Evolutionary conservation across 2,329 filamentous ascomycete species (phyloP).

Genomic region (Colletotrichum cordylinicola): DNA sequence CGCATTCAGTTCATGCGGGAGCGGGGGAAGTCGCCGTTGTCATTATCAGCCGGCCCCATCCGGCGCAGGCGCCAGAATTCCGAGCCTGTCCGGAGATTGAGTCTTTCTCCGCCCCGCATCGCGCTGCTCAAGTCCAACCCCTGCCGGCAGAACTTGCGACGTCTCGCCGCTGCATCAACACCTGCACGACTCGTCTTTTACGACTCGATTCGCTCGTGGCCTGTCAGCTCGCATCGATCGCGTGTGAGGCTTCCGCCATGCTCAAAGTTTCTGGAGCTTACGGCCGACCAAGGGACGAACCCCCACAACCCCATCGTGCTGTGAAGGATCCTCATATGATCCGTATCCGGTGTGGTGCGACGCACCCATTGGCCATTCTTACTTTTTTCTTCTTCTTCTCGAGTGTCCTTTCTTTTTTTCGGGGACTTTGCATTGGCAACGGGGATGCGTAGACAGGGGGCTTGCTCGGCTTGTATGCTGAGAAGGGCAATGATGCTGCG

Average conservation of each 20-base stretch:
- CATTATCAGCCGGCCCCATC: neutral
- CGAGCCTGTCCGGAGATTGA: constrained; percentile 2
- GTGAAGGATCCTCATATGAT: neutral
- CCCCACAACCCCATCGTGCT: neutral
- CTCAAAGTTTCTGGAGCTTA: constrained; percentile 14
- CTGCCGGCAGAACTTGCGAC: constrained; percentile 12
- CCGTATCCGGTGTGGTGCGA: neutral
- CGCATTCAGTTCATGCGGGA: constrained; percentile 10
- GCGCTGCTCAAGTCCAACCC: constrained; percentile 16
- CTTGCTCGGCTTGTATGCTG: neutral
- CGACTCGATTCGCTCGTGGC: constrained; percentile 19
- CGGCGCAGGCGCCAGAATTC: constrained; percentile 12
- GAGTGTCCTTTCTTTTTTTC: neutral
- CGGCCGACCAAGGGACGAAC: neutral
- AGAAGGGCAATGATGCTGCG: neutral
- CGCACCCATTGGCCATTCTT: neutral
- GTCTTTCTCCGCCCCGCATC: constrained; percentile 13
- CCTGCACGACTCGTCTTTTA: constrained; percentile 7
- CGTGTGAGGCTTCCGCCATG: constrained; percentile 13
- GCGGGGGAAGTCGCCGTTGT: neutral
- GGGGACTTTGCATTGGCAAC: neutral
- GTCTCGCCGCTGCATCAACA: constrained; percentile 2
- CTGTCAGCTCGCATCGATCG: constrained; percentile 1
- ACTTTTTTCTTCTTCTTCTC: neutral
- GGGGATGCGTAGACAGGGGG: neutral